phyloP scores from a whole-genome alignment of 768 basidiomycete genomes.

The Holtermanniella nyarrowii region DNA sequence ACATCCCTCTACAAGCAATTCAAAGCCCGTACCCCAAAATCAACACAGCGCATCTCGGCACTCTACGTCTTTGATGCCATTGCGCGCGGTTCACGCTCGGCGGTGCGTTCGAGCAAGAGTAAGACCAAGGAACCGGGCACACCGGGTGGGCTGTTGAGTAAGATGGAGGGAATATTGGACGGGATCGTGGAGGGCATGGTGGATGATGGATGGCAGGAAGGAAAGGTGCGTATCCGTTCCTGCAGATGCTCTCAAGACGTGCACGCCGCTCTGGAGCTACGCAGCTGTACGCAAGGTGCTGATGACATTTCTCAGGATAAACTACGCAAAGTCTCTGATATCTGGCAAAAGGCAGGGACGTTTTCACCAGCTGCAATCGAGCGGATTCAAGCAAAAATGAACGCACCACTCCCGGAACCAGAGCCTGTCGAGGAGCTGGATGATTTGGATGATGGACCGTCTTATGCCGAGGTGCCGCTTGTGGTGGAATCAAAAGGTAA shows the following conservation, averaged over 20 bases:
- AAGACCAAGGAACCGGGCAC: slow-evolving; percentile 42
- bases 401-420: background rate
- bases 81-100: slow-evolving; percentile 65
- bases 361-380: slow-evolving; percentile 69
- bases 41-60: slow-evolving; percentile 60
- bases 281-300: no score
- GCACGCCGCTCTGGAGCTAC: no score
- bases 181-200: slow-evolving; percentile 80
- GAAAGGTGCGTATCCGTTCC: slow-evolving; percentile 79
- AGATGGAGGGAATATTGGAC: slow-evolving; percentile 82
- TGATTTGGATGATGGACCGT: background rate
- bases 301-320: slow-evolving; percentile 62
- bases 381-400: slow-evolving; percentile 45
- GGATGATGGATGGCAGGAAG: slow-evolving; percentile 54
- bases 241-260: no score
- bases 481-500: no score
- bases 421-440: background rate
- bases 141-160: slow-evolving; percentile 52
- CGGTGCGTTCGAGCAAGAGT: slow-evolving; percentile 52
- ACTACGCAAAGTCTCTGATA: slow-evolving; percentile 90
- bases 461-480: background rate
- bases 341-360: slow-evolving; percentile 85
- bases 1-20: slow-evolving; percentile 82
- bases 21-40: slow-evolving; percentile 56
- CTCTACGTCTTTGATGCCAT: slow-evolving; percentile 91